Base-by-base conservation (phyloP, 2,329 filamentous ascomycete species). In the Blumeria graminis region DNA sequence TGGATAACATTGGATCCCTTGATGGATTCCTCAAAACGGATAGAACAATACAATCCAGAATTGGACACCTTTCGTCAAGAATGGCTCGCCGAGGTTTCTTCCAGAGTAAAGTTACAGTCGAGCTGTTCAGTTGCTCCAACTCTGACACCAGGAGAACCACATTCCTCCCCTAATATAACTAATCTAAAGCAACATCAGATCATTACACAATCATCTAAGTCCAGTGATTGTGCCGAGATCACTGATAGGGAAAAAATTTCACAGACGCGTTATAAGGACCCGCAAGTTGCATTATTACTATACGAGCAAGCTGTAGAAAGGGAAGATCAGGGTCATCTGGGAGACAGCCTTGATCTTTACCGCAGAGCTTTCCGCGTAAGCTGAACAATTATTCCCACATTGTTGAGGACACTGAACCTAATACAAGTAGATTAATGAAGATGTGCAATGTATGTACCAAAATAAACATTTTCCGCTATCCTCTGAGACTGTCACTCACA, bases 271-370 rank as follows among this genome's bases (percentile, higher is more conserved):
- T 58, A 34, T 10, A 69, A 58, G 55, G 76, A 83, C 62, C 84
- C 84, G 4, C 72, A 73, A 22, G 85, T 89, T 10, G 92, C 92
- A 0, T 70, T 98, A 14, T 92, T 96, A 63, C 86, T 94, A 68
- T 96, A 92, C 64, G 92, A 96, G 67, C 80, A 78, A 66, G 92
- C 90, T 3, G 89, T 94, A 57, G 84, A 93, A 69, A 88, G 82
- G 68, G 92, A 98, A 69, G 77, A 76, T 0, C 78, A 84, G 63
- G 92, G 92, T 0, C 92, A 80, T 60, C 73, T 96, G 55, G 88
- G 89, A 5, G 90, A 96, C 60, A 96, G 90, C 66, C 68, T 98
- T 56, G 80, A 77, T 61, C 76, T 93, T 55, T 98, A 98, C 68
- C 80, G 92, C 51, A 88, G 84, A 68, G 92, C 92, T 0, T 96